A percentile compares a stretch with the other conserved stretches of the same genome.
These are phyloP conservation scores for Sanchytrium tribonematis DNA, from an alignment of 371 early-diverging fungal genomes.

Conservation along the genomic window DNA sequence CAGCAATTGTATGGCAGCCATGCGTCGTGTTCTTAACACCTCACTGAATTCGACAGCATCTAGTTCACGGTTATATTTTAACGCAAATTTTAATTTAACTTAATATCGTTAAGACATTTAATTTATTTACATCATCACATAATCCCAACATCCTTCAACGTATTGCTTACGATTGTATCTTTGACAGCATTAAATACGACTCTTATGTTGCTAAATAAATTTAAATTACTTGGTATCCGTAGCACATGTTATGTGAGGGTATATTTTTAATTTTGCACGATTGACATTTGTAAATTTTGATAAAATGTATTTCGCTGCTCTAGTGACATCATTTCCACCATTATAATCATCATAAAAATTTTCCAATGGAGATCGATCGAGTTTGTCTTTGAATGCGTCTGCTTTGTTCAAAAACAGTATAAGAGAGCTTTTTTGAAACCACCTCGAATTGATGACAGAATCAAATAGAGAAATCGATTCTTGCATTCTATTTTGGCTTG, in stretches of 20 bases:
- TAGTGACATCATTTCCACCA: slow-evolving; percentile 10
- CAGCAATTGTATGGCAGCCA: too few species aligned
- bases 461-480: slow-evolving; percentile 7
- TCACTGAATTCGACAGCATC: too few species aligned
- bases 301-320: slow-evolving; percentile 44
- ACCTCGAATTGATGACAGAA: slow-evolving; percentile 5
- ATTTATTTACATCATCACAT: too few species aligned
- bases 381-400: slow-evolving; percentile 7
- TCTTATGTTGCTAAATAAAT: slow-evolving; percentile 1
- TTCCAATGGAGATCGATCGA: slow-evolving; percentile 2
- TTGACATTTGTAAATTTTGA: slow-evolving; percentile 45
- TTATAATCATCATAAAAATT: slow-evolving; percentile 6
- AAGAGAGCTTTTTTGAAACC: slow-evolving; percentile 5
- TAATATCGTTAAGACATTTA: too few species aligned
- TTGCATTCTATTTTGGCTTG: slow-evolving; percentile 4
- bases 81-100: too few species aligned
- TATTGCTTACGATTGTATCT: slow-evolving; percentile 1
- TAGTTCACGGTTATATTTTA: too few species aligned
- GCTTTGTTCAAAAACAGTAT: slow-evolving; percentile 11
- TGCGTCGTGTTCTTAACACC: too few species aligned
- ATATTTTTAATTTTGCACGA: slow-evolving; percentile 36
- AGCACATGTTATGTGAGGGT: slow-evolving; percentile 23
- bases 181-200: not conserved
- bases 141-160: not conserved
- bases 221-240: slow-evolving; percentile 3